These are phyloP conservation scores for Sisymbrium irio DNA, from an alignment of 345 rosid genomes.

Conservation along the genomic window DNA sequence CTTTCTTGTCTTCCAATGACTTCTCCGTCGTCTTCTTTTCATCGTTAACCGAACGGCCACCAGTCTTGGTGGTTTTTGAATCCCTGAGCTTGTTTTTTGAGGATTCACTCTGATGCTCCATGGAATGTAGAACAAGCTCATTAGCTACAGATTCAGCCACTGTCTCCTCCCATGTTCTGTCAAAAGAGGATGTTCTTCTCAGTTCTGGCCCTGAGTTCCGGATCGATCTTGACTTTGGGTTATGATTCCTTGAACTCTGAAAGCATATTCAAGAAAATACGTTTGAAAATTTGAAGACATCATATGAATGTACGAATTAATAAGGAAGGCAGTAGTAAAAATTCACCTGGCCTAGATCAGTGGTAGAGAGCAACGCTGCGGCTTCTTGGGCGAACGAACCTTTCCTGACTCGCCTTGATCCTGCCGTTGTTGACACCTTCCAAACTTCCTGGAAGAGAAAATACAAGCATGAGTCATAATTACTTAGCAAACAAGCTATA, in stretches of 20 bases:
- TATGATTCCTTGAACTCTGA: conserved; percentile 52
- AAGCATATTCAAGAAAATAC: conserved; percentile 9
- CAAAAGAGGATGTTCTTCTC: conserved; percentile 92
- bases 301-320: background rate
- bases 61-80: conserved; percentile 56
- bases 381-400: conserved; percentile 58
- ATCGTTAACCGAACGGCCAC: conserved; percentile 72
- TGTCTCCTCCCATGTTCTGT: conserved; percentile 92
- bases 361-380: conserved; percentile 44
- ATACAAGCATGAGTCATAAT: background rate
- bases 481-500: background rate
- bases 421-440: conserved; percentile 89
- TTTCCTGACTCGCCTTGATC: conserved; percentile 70
- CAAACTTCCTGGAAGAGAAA: conserved; percentile 73
- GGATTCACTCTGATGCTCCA: conserved; percentile 68
- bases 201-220: conserved; percentile 56
- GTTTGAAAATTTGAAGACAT: background rate
- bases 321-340: background rate
- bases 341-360: conserved; percentile 55
- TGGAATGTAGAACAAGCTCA: conserved; percentile 72
- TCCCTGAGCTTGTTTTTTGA: conserved; percentile 67
- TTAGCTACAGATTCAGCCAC: conserved; percentile 93
- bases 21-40: conserved; percentile 74
- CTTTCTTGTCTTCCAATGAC: conserved; percentile 69
- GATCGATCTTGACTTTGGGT: conserved; percentile 39